Evolutionary conservation across 2,329 filamentous ascomycete species (phyloP), one percentile per base, ranked within the genome.

Genomic region (Bipolaris victoriae): DNA sequence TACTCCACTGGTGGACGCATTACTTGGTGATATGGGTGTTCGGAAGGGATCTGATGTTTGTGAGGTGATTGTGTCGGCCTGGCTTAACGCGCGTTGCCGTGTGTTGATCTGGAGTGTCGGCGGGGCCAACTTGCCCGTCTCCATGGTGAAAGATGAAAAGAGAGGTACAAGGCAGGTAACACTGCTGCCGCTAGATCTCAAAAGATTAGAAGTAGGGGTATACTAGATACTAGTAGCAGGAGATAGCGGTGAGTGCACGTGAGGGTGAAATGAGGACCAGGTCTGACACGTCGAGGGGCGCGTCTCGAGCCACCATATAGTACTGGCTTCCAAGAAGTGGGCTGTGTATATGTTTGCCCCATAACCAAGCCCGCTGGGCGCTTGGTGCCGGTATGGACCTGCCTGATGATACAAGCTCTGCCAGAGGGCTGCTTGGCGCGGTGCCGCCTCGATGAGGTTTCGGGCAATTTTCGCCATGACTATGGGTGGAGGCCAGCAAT

Each of bases 41-140:
- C 56, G 49, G 33, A 70, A 70, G 1, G 68, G 67, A 37, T 70
- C 62, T 20, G 68, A 70, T 35, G 60, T 62, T 56, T 62, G 60
- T 5, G 68, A 70, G 11, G 64, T 60, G 18, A 70, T 62, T 9
- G 68, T 70, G 9, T 70, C 68, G 15, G 66, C 61, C 46, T 70
- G 62, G 43, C 64, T 67, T n/a, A 63, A 40, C 0, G 68, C 62
- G 18, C 68, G 58, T 50, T 67, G 68, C 31, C 68, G 62, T 5
- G 68, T 70, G 51, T 69, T 68, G 49, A 70, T 58, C 5, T 70
- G 67, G 5, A 70, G 60, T 6, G 64, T 63, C 2, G 68, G 68
- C 15, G 68, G 68, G 33, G 68, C 65, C n/a, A 70, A 61, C 41
- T 66, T 67, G 18, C 63, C 67, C 37, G 56, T 47, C 52, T 69